A percentile compares a stretch with the other conserved stretches of the same genome.
Conservation (phyloP, 352 stramenopile genomes). For the Hyaloperonospora brassicae region DNA sequence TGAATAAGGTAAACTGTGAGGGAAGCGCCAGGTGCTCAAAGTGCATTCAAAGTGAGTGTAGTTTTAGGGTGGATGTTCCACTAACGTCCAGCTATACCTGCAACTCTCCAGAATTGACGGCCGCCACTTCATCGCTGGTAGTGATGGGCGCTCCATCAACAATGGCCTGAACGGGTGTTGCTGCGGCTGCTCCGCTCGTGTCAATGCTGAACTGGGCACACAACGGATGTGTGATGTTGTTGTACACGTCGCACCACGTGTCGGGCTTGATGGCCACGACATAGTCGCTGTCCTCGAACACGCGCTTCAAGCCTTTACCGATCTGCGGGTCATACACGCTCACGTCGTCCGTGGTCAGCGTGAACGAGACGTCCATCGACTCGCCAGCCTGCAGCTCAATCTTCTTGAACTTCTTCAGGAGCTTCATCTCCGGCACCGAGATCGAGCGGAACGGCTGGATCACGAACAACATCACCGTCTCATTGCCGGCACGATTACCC, state of each 20-base stretch:
- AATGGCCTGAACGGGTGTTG: too few species aligned
- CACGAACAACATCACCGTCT: too few species aligned
- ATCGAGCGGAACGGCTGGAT: conserved; percentile 44
- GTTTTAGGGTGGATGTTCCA: too few species aligned
- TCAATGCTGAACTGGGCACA: conserved; percentile 39
- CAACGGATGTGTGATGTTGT: conserved; percentile 28
- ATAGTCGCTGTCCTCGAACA: conserved; percentile 53
- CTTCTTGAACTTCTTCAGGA: conserved; percentile 75
- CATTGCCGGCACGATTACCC: too few species aligned
- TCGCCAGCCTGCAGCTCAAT: conserved; percentile 41
- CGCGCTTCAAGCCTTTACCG: conserved; percentile 40
- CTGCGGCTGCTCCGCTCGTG: conserved; percentile 1
- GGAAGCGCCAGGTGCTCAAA: too few species aligned
- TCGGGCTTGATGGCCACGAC: conserved; percentile 56
- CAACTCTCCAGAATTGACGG: too few species aligned
- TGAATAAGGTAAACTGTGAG: too few species aligned
- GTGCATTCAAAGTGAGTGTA: too few species aligned
- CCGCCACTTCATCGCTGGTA: too few species aligned
- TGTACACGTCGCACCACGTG: conserved; percentile 61
- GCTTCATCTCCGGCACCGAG: conserved; percentile 68
- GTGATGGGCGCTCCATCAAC: too few species aligned
- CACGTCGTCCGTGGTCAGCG: conserved; percentile 38
- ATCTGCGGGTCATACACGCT: conserved; percentile 58
- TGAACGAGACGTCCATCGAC: conserved; percentile 28
- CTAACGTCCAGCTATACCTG: too few species aligned